A percentile compares a stretch with the other conserved stretches of the same genome.
phyloP scores from a whole-genome alignment of 2,329 filamentous ascomycete species.

The Ophiostoma australiae region DNA sequence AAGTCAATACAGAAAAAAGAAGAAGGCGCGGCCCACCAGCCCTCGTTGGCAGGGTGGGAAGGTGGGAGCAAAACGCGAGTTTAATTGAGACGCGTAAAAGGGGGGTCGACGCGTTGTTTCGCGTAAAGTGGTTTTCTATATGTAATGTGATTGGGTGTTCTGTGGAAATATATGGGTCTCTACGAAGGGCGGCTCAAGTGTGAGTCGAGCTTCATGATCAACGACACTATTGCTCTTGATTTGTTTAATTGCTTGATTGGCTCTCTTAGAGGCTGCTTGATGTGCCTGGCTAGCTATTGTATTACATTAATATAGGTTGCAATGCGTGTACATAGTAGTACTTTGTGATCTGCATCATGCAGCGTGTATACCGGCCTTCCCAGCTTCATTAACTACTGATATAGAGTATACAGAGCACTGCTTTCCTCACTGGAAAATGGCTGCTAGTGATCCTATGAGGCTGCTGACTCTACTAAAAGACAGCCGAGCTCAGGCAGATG shows the following conservation, averaged over 20 bases:
- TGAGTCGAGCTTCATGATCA: background rate
- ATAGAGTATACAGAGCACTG: background rate
- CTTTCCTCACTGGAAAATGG: too few relatives aligned
- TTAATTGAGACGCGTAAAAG: constrained; percentile 29
- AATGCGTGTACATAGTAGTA: background rate
- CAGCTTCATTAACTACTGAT: background rate
- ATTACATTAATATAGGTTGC: background rate
- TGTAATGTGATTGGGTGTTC: background rate
- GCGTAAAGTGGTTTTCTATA: constrained; percentile 40
- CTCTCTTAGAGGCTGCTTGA: background rate
- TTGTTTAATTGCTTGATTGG: background rate
- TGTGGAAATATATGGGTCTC: background rate
- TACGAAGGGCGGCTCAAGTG: background rate
- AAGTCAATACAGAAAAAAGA: constrained; percentile 16
- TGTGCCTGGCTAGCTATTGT: background rate
- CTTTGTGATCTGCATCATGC: background rate
- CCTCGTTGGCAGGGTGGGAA: constrained; percentile 17
- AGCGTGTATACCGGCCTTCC: background rate
- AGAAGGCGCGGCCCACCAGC: constrained; percentile 23
- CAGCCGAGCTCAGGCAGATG: too few relatives aligned
- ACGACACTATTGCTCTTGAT: background rate
- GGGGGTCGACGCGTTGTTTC: constrained; percentile 31
- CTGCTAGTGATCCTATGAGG: background rate
- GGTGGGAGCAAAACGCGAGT: constrained; percentile 24
- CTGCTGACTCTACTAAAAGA: background rate